Evolutionary conservation across 2,329 filamentous ascomycete species (phyloP).

Genomic region (Paraphoma sp.): DNA sequence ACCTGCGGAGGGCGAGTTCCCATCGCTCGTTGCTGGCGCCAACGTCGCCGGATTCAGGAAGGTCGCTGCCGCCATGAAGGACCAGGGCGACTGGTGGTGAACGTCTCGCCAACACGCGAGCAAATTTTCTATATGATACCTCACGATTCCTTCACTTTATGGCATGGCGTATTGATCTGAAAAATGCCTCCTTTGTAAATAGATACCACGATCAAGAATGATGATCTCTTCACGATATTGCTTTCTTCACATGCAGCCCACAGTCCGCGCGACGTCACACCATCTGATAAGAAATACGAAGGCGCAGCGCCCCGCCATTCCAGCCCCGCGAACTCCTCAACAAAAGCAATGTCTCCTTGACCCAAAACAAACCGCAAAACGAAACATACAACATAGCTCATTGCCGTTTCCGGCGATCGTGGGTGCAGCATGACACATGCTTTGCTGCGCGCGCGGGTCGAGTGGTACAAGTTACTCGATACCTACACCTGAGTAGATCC

Average conservation of each 20-base stretch:
- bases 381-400: constrained; percentile 6
- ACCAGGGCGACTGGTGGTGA: constrained; percentile 92
- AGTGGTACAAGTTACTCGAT: constrained; percentile 3
- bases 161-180: constrained; percentile 23
- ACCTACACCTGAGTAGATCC: neutral
- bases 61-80: constrained; percentile 91
- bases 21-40: constrained; percentile 87
- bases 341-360: constrained; percentile 4
- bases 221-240: neutral
- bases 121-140: constrained; percentile 32
- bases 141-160: constrained; percentile 26
- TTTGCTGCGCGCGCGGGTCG: neutral
- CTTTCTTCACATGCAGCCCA: neutral
- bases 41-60: constrained; percentile 99
- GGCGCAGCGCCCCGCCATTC: neutral
- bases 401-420: constrained; percentile 5
- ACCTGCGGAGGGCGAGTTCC: constrained; percentile 80
- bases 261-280: neutral
- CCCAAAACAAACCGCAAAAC: constrained; percentile 5
- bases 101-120: constrained; percentile 14
- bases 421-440: neutral
- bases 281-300: neutral
- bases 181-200: constrained; percentile 19
- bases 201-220: constrained; percentile 28
- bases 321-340: constrained; percentile 1